phyloP scores from a whole-genome alignment of 2,329 filamentous ascomycete genomes.

The Ceratocystis albifundus region DNA sequence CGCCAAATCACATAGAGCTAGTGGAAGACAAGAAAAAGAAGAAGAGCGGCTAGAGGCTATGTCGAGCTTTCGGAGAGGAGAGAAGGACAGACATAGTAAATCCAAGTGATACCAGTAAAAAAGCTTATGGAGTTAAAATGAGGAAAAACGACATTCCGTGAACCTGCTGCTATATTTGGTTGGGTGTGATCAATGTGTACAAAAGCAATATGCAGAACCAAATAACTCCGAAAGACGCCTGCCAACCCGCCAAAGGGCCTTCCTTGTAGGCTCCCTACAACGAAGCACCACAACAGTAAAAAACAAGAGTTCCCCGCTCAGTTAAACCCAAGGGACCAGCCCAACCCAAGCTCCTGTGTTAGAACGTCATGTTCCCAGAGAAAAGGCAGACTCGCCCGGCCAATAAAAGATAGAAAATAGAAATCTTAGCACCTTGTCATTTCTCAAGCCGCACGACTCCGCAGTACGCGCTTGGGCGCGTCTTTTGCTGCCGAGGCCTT shows the following conservation, averaged over 20 bases:
- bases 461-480: conserved; percentile 42
- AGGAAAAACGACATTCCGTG: neutral
- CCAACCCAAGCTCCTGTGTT: neutral
- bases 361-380: too few relatives aligned
- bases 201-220: conserved; percentile 5
- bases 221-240: neutral
- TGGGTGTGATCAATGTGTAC: neutral
- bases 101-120: conserved; percentile 6
- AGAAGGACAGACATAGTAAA: neutral
- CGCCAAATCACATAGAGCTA: conserved; percentile 88
- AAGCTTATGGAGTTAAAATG: neutral
- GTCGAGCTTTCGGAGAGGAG: conserved; percentile 21
- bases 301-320: neutral
- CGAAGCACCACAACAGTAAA: neutral
- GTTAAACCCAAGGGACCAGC: neutral
- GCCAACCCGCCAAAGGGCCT: neutral
- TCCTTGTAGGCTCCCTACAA: neutral
- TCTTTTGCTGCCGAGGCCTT: conserved; percentile 43
- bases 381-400: too few relatives aligned
- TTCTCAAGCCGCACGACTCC: conserved; percentile 36
- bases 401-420: neutral
- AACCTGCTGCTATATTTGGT: neutral
- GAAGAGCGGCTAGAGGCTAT: conserved; percentile 27
- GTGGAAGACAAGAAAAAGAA: conserved; percentile 95
- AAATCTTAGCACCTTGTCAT: neutral